Evolutionary conservation across 345 rosid genomes (phyloP).

Genomic region (Schrenkiella parvula): DNA sequence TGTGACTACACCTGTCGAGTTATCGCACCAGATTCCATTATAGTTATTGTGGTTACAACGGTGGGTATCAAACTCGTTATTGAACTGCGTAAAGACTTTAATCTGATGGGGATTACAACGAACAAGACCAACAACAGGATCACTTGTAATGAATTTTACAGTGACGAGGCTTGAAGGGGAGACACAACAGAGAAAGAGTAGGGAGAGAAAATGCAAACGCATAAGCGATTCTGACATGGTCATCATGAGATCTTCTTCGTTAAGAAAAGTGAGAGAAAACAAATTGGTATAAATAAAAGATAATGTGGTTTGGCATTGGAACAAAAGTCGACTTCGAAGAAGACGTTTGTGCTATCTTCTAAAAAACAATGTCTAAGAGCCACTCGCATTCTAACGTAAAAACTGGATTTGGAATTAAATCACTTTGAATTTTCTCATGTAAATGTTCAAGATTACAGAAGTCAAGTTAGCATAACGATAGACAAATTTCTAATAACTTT

Average conservation of each 20-base stretch:
- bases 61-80: conserved; percentile 8
- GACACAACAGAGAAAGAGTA: not conserved
- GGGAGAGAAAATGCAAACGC: not conserved
- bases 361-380: not conserved
- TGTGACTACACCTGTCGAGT: not conserved
- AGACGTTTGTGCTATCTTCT: not conserved
- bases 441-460: not conserved
- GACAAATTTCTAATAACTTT: not conserved
- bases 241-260: not conserved
- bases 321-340: not conserved
- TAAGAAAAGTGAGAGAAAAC: not conserved
- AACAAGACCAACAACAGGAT: not conserved
- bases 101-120: conserved; percentile 4
- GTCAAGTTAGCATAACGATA: not conserved
- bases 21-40: conserved; percentile 16
- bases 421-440: not conserved
- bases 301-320: not conserved
- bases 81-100: conserved; percentile 11
- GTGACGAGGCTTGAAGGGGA: not conserved
- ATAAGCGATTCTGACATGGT: not conserved
- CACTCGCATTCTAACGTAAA: not conserved
- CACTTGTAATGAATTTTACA: not conserved
- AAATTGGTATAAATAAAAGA: not conserved
- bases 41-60: not conserved
- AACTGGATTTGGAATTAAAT: not conserved